Conservation (phyloP, 306 rosid genomes). For the Delonix regia region DNA sequence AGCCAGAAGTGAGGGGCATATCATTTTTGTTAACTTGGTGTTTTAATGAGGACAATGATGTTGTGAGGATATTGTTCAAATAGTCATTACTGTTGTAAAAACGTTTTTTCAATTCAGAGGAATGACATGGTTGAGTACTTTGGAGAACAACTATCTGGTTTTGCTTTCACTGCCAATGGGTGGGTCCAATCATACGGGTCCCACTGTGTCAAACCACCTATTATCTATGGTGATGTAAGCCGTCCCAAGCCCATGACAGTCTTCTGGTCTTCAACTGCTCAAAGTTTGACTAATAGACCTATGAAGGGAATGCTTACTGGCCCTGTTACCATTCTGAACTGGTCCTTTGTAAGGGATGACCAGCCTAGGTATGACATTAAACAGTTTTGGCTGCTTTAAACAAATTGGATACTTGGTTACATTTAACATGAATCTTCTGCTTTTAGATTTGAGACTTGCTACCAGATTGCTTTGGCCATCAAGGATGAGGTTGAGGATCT, state of each 20-base stretch:
- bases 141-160: conserved; percentile 67
- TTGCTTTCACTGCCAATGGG: conserved; percentile 69
- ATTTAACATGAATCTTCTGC: background rate
- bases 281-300: conserved; percentile 54
- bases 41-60: background rate
- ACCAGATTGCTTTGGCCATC: conserved; percentile 73
- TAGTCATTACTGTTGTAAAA: background rate
- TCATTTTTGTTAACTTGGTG: background rate
- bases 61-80: conserved; percentile 5
- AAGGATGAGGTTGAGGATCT: conserved; percentile 73
- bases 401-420: background rate
- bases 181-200: conserved; percentile 77
- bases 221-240: conserved; percentile 72
- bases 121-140: conserved; percentile 78
- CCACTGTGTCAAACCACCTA: conserved; percentile 73
- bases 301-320: conserved; percentile 81
- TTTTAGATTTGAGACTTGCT: conserved; percentile 61
- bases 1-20: conserved; percentile 58
- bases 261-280: conserved; percentile 63
- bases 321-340: conserved; percentile 70
- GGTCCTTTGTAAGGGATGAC: conserved; percentile 71
- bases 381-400: background rate
- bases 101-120: conserved; percentile 49
- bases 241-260: conserved; percentile 76
- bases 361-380: conserved; percentile 53